Conservation (phyloP, 768 basidiomycete genomes). For the Termitomyces bulborhizus region DNA sequence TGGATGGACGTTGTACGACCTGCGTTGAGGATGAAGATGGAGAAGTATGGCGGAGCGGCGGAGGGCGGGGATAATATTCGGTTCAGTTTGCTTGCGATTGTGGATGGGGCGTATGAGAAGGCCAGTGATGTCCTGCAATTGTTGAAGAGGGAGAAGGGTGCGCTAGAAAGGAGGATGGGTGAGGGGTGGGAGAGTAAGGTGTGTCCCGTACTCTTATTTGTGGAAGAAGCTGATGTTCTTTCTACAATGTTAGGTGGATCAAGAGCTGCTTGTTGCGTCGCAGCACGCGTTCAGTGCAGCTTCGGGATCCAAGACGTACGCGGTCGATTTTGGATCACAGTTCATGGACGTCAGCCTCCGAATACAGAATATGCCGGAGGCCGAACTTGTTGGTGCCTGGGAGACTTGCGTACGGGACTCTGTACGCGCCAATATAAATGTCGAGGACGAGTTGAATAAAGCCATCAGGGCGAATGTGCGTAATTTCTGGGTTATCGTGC, state of each 20-base stretch:
- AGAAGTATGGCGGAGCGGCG: conserved; percentile 43
- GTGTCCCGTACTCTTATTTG: conserved; percentile 10
- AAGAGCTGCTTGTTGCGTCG: conserved; percentile 22
- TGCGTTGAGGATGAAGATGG: conserved; percentile 56
- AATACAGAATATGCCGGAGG: conserved; percentile 37
- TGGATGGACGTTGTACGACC: conserved; percentile 65
- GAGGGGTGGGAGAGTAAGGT: conserved; percentile 33
- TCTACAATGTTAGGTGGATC: conserved; percentile 30
- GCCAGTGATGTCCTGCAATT: conserved; percentile 50
- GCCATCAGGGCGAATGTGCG: conserved; percentile 39
- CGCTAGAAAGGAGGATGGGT: conserved; percentile 39
- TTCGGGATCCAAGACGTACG: conserved; percentile 26
- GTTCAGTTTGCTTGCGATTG: conserved; percentile 58
- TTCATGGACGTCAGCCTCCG: conserved; percentile 35
- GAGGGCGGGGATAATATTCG: conserved; percentile 42
- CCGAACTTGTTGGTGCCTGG: conserved; percentile 36
- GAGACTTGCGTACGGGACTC: conserved; percentile 37
- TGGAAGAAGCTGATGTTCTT: not conserved
- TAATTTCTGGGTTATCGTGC: not conserved
- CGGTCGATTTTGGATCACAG: conserved; percentile 38
- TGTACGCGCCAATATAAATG: conserved; percentile 29
- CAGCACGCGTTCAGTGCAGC: conserved; percentile 23
- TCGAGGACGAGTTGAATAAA: conserved; percentile 47
- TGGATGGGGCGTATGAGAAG: conserved; percentile 41
- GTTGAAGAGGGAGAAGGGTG: conserved; percentile 38